Evolutionary conservation across 2,329 filamentous ascomycete species (phyloP).

Genomic region (Pseudogymnoascus sp.): DNA sequence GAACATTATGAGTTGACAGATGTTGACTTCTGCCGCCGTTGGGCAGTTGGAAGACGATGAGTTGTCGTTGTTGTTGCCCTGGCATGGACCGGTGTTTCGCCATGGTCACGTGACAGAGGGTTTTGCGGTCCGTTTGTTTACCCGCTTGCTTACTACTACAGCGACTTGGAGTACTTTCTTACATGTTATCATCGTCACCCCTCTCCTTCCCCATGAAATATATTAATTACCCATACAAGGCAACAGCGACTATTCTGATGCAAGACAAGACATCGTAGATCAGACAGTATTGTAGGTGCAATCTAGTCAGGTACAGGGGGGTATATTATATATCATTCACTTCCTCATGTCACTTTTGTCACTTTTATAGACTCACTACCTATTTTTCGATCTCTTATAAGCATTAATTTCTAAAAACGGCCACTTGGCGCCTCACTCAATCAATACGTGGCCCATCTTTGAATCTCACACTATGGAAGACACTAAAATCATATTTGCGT

Average conservation of each 20-base stretch:
- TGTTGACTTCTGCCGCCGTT: not conserved
- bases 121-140: not conserved
- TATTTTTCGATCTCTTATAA: not conserved
- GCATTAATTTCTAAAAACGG: not conserved
- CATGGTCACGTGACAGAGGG: not conserved
- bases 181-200: not conserved
- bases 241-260: not conserved
- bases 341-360: not conserved
- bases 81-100: not conserved
- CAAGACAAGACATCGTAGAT: not conserved
- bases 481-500: not conserved
- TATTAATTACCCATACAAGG: not conserved
- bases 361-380: not conserved
- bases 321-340: not conserved
- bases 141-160: too few relatives aligned
- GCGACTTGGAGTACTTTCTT: not conserved
- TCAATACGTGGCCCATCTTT: not conserved
- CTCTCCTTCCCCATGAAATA: not conserved
- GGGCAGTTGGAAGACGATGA: not conserved
- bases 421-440: not conserved
- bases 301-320: not conserved
- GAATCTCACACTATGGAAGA: not conserved
- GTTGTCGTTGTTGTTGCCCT: not conserved
- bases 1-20: constrained; percentile 3
- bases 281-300: not conserved